Evolutionary conservation across 768 basidiomycete species (phyloP), one percentile per base, ranked within the genome.

Genomic region (Holtermanniella nyarrowii): DNA sequence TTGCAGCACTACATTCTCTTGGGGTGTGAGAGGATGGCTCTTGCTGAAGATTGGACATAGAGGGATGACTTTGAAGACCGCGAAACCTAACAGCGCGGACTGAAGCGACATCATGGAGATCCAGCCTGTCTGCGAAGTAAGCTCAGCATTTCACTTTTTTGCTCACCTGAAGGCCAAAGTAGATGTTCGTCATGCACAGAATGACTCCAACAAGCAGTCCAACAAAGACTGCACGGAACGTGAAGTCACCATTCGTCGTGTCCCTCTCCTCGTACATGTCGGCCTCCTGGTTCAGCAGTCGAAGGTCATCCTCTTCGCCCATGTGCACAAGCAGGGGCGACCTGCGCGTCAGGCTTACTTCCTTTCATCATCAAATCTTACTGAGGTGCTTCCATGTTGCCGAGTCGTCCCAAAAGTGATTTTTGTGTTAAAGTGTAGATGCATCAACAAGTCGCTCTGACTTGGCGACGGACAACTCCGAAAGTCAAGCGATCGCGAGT

Each of bases 1-100:
- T 67, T 97, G 91, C 2, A 95, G 78, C 0, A 97, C 86, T 18
- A 95, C 84, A 53, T 93, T 84, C 69, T 96, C 88, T 72, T 90
- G 88, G 0, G 89, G 83, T n/a, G 82, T 83, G 26, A 91, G 78
- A 0, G 84, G 84, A 2, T 72, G 76, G 0, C 54, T 50, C 4
- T 48, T 21, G 11, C 52, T 49, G 25, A 68, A 44, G 5, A 50
- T 45, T 1, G 82, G 82, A 4, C 89, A 21, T 42, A 61, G 42
- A 18, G 63, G 58, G 40, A 65, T 21, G 43, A 57, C 40, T 44
- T 69, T 67, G 51, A 89, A 89, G 44, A 93, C 65, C 3, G 91
- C 80, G 68, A 84, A 95, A 3, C 90, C 93, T 26, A 97, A 83
- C 27, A 97, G 77, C 11, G 91, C 87, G 0, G 89, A 91, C 65